Evolutionary conservation across 192 early-diverging fungal genomes (phyloP).

Genomic region (Rhizophagus clarus): DNA sequence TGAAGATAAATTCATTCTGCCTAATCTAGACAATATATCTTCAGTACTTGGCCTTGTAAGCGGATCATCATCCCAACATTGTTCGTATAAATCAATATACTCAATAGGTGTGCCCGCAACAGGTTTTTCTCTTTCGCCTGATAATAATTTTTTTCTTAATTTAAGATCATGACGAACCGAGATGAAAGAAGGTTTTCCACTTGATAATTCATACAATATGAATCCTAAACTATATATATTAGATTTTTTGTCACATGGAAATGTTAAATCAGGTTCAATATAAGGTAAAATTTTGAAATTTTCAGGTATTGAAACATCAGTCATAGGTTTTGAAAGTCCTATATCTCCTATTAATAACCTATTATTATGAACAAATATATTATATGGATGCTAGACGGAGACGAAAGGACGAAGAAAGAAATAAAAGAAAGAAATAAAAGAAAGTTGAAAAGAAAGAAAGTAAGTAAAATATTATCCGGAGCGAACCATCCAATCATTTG

Average conservation of each 20-base stretch:
- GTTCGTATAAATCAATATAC: conserved; percentile 41
- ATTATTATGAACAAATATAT: background rate
- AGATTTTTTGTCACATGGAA: background rate
- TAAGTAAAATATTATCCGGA: too few species aligned
- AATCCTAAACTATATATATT: conserved; percentile 17
- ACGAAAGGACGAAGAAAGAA: too few species aligned
- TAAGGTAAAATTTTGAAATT: background rate
- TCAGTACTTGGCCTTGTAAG: conserved; percentile 18
- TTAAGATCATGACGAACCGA: background rate
- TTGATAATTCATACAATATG: conserved; percentile 14
- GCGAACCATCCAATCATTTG: too few species aligned
- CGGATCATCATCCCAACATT: conserved; percentile 47
- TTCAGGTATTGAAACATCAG: background rate
- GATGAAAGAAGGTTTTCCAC: background rate
- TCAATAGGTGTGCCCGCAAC: conserved; percentile 36
- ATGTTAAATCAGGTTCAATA: background rate
- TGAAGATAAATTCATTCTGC: background rate
- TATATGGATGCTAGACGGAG: background rate
- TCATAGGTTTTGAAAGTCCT: background rate
- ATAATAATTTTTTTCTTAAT: conserved; percentile 26
- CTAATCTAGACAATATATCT: background rate
- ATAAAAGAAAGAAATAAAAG: too few species aligned
- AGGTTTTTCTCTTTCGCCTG: conserved; percentile 30
- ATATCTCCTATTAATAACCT: background rate
- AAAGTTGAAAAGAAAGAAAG: too few species aligned